Evolutionary conservation across 2,329 filamentous ascomycete genomes (phyloP).

Genomic region (Monosporascus sp.): DNA sequence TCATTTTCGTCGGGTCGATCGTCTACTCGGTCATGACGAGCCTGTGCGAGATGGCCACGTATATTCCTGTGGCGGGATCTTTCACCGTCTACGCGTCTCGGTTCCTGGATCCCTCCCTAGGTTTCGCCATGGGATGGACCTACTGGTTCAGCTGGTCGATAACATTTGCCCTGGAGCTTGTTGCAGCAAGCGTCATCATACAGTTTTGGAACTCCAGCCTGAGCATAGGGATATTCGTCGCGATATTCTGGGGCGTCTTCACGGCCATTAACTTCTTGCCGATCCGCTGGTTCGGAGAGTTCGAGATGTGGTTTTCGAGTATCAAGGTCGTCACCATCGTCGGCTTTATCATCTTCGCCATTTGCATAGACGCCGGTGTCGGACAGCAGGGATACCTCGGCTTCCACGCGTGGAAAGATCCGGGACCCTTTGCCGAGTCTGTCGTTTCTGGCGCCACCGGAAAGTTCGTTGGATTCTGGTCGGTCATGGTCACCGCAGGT

Average conservation of each 20-base stretch:
- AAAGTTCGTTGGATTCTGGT: slow-evolving; percentile 65
- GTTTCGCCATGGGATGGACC: slow-evolving; percentile 76
- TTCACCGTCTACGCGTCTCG: slow-evolving; percentile 73
- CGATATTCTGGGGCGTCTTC: slow-evolving; percentile 67
- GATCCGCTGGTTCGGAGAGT: slow-evolving; percentile 67
- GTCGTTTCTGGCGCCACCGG: slow-evolving; percentile 48
- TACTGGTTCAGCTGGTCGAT: slow-evolving; percentile 76
- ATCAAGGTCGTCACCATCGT: slow-evolving; percentile 73
- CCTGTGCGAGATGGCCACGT: slow-evolving; percentile 69
- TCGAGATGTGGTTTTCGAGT: slow-evolving; percentile 73
- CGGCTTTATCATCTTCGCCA: slow-evolving; percentile 71
- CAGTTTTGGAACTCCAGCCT: slow-evolving; percentile 64
- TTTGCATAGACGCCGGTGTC: slow-evolving; percentile 68
- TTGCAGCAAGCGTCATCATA: slow-evolving; percentile 67
- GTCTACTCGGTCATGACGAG: slow-evolving; percentile 71
- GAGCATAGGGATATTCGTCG: slow-evolving; percentile 66
- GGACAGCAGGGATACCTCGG: slow-evolving; percentile 66
- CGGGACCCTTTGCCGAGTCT: slow-evolving; percentile 62
- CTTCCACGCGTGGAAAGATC: slow-evolving; percentile 64
- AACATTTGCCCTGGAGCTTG: slow-evolving; percentile 68
- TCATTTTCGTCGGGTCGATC: slow-evolving; percentile 63
- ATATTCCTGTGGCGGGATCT: slow-evolving; percentile 69
- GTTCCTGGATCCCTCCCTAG: slow-evolving; percentile 63
- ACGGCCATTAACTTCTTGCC: slow-evolving; percentile 65
- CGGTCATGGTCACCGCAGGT: slow-evolving; percentile 61